phyloP scores from a whole-genome alignment of 805 yeast genomes.

The Saccharomyces eubayanus region DNA sequence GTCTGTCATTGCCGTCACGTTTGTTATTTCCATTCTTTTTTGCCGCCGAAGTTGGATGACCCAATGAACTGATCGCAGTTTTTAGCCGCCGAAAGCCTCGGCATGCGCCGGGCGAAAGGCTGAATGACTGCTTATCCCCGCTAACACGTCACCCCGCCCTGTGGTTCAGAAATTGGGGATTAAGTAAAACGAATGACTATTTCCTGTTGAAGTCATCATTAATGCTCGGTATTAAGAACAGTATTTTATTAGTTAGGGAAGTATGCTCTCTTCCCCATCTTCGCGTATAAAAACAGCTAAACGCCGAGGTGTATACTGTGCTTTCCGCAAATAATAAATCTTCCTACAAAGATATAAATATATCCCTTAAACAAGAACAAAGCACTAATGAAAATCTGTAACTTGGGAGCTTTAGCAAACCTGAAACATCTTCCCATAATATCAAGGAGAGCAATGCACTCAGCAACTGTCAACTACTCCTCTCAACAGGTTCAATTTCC shows the following conservation, averaged over 20 bases:
- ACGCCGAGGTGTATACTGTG: neutral
- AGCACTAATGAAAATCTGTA: neutral
- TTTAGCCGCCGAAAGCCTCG: neutral
- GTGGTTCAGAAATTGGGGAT: neutral
- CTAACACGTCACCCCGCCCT: neutral
- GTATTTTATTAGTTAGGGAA: neutral
- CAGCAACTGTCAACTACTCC: neutral
- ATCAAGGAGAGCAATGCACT: neutral
- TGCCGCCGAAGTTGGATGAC: neutral
- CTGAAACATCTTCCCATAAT: neutral
- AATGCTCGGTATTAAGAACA: neutral
- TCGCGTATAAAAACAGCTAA: neutral
- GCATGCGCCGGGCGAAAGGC: neutral
- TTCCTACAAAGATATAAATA: neutral
- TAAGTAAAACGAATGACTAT: neutral
- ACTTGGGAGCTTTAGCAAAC: neutral
- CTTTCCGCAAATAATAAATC: neutral
- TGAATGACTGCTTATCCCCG: neutral
- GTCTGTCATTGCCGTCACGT: neutral
- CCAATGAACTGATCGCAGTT: neutral
- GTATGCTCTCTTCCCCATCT: neutral
- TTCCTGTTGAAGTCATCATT: neutral
- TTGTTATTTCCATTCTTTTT: neutral
- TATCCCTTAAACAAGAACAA: neutral
- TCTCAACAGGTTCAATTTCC: constrained; percentile 5